Conservation (phyloP, 768 basidiomycete species). For the Podaxis carcinomalis region DNA sequence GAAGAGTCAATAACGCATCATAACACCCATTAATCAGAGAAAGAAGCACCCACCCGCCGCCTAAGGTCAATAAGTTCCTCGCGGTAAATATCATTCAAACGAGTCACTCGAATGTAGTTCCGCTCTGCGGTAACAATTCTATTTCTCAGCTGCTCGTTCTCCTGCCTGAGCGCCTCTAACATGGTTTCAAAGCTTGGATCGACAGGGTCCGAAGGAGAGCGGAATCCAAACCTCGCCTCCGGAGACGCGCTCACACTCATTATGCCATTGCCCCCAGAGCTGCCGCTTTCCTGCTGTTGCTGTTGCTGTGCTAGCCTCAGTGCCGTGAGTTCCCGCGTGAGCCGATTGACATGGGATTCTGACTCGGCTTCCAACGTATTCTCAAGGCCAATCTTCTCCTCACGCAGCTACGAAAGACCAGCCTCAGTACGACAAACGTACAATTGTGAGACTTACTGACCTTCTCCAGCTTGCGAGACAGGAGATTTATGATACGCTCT, state of each 20-base stretch:
- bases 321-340: slow-evolving; percentile 66
- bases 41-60: slow-evolving; percentile 52
- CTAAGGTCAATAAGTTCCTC: slow-evolving; percentile 81
- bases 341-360: slow-evolving; percentile 78
- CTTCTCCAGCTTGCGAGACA: slow-evolving; percentile 83
- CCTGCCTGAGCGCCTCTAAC: slow-evolving; percentile 70
- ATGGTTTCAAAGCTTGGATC: slow-evolving; percentile 52
- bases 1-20: slow-evolving; percentile 1
- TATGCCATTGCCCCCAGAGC: slow-evolving; percentile 11
- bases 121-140: slow-evolving; percentile 71
- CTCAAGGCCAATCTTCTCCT: slow-evolving; percentile 82
- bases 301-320: slow-evolving; percentile 58
- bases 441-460: slow-evolving; percentile 31
- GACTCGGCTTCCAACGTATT: slow-evolving; percentile 81
- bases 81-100: slow-evolving; percentile 79
- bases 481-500: slow-evolving; percentile 79
- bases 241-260: slow-evolving; percentile 26
- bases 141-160: slow-evolving; percentile 72
- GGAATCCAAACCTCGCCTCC: slow-evolving; percentile 26
- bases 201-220: slow-evolving; percentile 20
- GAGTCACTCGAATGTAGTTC: slow-evolving; percentile 67
- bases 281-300: slow-evolving; percentile 24
- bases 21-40: slow-evolving; percentile 3
- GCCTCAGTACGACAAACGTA: not conserved
- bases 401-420: slow-evolving; percentile 50